Evolutionary conservation across 495 filamentous ascomycete species (phyloP).

Genomic region (Parathielavia hyrcaniae): DNA sequence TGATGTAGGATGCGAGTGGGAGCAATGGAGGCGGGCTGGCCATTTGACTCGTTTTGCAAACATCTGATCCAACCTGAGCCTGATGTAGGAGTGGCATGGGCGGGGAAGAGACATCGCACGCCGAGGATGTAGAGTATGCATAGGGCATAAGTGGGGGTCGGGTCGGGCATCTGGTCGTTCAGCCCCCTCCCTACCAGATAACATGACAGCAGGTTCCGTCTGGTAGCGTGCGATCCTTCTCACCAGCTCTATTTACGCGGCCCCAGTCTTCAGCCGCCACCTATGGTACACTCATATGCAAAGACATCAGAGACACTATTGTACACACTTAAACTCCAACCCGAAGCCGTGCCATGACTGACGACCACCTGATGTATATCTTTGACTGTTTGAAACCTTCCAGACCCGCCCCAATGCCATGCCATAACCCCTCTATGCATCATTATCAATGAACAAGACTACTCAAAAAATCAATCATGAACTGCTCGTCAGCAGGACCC

Average conservation of each 20-base stretch:
- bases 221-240: not conserved
- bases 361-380: not conserved
- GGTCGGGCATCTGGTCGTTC: too few species aligned
- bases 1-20: too few species aligned
- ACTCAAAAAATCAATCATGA: conserved; percentile 36
- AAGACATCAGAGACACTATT: not conserved
- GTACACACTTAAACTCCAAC: not conserved
- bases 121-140: too few species aligned
- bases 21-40: too few species aligned
- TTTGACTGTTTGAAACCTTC: not conserved
- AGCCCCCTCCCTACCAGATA: too few species aligned
- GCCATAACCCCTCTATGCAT: not conserved
- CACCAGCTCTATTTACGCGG: not conserved
- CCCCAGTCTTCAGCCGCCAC: not conserved
- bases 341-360: not conserved
- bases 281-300: conserved; percentile 9
- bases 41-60: too few species aligned
- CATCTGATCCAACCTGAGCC: too few species aligned
- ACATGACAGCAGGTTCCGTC: not conserved
- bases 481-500: conserved; percentile 28
- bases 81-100: too few species aligned
- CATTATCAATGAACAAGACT: conserved; percentile 18
- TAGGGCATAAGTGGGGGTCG: too few species aligned
- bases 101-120: too few species aligned
- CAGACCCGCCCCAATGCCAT: not conserved